Evolutionary conservation across 768 basidiomycete species (phyloP).

Genomic region (Tulasnella sp.): DNA sequence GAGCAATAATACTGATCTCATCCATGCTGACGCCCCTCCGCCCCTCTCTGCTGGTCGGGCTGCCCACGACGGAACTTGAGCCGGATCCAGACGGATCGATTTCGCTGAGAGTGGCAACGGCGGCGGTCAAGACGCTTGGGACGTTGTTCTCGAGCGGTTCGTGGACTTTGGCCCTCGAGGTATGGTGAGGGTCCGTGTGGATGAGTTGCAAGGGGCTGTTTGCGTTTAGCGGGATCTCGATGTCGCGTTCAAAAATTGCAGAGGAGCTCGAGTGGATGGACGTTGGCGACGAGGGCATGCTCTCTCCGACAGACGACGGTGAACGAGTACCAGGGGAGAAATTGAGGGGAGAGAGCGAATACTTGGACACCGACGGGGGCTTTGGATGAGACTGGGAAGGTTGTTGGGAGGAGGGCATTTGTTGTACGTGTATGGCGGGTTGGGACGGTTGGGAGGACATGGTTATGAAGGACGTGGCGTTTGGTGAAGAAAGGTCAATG

Average conservation of each 20-base stretch:
- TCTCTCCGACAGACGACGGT: not conserved
- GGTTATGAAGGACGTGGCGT: too few species aligned
- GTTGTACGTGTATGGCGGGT: not conserved
- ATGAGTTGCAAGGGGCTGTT: not conserved
- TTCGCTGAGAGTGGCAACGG: conserved; percentile 13
- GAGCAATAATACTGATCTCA: conserved; percentile 17
- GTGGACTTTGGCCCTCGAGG: conserved; percentile 12
- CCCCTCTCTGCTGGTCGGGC: not conserved
- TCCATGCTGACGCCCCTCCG: conserved; percentile 3
- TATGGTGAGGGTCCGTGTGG: conserved; percentile 14
- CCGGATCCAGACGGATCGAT: not conserved
- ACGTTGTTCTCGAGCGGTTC: conserved; percentile 13
- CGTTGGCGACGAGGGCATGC: conserved; percentile 17
- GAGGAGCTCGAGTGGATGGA: conserved; percentile 18
- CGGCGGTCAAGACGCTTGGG: conserved; percentile 16
- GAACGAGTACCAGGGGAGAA: not conserved
- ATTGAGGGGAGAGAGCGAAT: conserved; percentile 5
- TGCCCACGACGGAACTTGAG: not conserved
- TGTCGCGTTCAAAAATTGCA: conserved; percentile 18
- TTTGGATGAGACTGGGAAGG: not conserved
- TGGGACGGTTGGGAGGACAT: conserved; percentile 1
- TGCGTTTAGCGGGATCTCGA: not conserved
- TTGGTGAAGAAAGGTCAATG: too few species aligned
- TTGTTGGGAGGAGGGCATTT: not conserved
- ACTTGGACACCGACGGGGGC: not conserved